Base-by-base conservation (phyloP, 345 rosid genomes). In the Leavenworthia alabamica region DNA sequence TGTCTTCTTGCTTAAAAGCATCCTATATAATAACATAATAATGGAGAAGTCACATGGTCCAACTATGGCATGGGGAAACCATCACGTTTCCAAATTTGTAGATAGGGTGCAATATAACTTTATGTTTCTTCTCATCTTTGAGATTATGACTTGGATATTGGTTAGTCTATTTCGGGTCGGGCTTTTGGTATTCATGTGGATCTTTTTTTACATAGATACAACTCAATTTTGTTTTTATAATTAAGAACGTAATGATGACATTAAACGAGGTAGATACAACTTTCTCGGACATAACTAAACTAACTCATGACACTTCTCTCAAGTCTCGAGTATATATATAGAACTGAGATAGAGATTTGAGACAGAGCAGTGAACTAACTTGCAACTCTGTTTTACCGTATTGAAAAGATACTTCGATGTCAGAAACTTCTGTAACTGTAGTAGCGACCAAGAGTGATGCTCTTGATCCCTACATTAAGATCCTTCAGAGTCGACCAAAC, bases 1-100 rank as follows among this genome's bases (percentile, higher is more conserved):
- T 71, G 75, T 71, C 70, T 64, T 57, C 20, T 64, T 71, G 70
- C 70, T 55, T 59, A 57, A 64, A 70, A 57, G 74, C 74, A 70
- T 55, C 50, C 24, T 41, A 63, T 2, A 20, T 43, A 55, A 37
- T 17, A 70, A 70, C 75, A 64, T 71, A 71, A 71, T 71, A 71
- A 71, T 71, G 54, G 40, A 71, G 60, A 49, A 71, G 54, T 48
- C 75, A 71, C 75, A 71, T 71, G 75, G 69, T 56, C 5, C 52
- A 20, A 70, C 33, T 37, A 70, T 62, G 62, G 74, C 43, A 31
- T n/a, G 57, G 60, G 70, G 75, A 57, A 71, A 71, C 75, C 50
- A 43, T 63, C 75, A 71, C 70, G 75, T 64, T 64, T 43, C 41
- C 14, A 14, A 50, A 56, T 41, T 64, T 64, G 65, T 14, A 43